These are phyloP conservation scores for thale cress (Arabidopsis thaliana) DNA, from an alignment of 345 rosid genomes.

Conservation along the genomic window TAIR10.1 NC_003070.9:9935001-9935500, in stretches of 20 bases:
- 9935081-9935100: not conserved
- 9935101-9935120: slow-evolving; percentile 52
- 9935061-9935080: not conserved
- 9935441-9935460: not conserved
- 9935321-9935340: not conserved
- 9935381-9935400: not conserved
- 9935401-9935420: not conserved
- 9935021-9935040: not conserved
- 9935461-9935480: not conserved
- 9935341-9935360: not conserved
- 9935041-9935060: not conserved
- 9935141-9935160: slow-evolving; percentile 83
- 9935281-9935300: slow-evolving; percentile 33
- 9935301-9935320: slow-evolving; percentile 37
- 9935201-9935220: slow-evolving; percentile 63
- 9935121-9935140: slow-evolving; percentile 62
- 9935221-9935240: not conserved
- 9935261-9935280: slow-evolving; percentile 26
- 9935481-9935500: not conserved
- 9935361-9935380: not conserved
- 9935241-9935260: slow-evolving; percentile 18
- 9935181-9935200: slow-evolving; percentile 88
- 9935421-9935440: not conserved
- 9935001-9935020: slow-evolving; percentile 58
- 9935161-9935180: slow-evolving; percentile 96